Conservation (phyloP, 2,329 filamentous ascomycete genomes). For the Sporothrix euskadiensis region DNA sequence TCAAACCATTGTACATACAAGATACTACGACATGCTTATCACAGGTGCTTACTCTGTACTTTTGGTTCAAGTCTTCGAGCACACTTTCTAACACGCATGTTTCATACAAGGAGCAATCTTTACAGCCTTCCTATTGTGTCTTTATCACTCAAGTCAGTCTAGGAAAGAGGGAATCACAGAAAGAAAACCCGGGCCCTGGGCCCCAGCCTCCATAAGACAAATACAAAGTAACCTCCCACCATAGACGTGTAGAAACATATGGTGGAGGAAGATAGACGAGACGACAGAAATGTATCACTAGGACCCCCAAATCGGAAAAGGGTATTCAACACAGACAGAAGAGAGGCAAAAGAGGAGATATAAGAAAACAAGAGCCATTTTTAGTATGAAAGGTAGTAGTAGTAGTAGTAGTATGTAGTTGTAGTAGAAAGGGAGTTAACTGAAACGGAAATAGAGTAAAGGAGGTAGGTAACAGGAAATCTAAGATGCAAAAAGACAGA, state of each 20-base stretch:
- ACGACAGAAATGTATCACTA: neutral
- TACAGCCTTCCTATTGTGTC: no score
- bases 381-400: neutral
- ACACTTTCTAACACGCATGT: no score
- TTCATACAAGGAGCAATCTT: no score
- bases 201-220: neutral
- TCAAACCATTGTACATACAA: no score
- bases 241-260: neutral
- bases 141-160: neutral
- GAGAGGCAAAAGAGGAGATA: neutral
- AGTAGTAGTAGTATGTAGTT: neutral
- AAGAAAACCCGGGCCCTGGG: neutral
- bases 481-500: conserved; percentile 4
- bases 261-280: neutral
- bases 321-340: neutral
- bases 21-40: no score
- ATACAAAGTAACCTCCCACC: neutral
- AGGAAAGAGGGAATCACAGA: neutral
- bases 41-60: no score
- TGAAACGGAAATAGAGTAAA: neutral
- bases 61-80: no score
- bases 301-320: neutral
- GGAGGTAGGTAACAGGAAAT: conserved; percentile 6
- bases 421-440: neutral
- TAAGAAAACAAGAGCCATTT: neutral